These are phyloP conservation scores for Phragmites australis DNA, from an alignment of 176 grass and related monocot genomes.

Conservation along the genomic window DNA sequence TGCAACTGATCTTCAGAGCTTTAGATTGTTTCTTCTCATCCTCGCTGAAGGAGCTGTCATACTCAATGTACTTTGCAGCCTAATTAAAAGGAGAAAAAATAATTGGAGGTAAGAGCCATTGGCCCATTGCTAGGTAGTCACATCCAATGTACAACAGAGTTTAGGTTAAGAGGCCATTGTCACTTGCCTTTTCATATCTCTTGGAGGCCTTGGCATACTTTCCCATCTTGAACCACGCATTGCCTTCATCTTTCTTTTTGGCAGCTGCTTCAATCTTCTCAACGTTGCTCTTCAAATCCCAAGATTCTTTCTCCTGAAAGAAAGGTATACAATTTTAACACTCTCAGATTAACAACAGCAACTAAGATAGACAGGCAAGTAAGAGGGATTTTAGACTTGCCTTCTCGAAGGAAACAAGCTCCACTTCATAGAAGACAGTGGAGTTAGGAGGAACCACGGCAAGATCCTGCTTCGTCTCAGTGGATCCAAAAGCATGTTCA, in stretches of 20 bases:
- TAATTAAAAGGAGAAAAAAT: conserved; percentile 11
- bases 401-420: conserved; percentile 89
- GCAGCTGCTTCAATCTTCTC: conserved; percentile 90
- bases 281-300: conserved; percentile 75
- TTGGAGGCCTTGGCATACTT: conserved; percentile 83
- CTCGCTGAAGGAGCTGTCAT: conserved; percentile 77
- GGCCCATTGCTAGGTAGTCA: too few species aligned
- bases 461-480: conserved; percentile 70
- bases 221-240: conserved; percentile 78
- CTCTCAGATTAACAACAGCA: too few species aligned
- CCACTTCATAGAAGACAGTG: conserved; percentile 74
- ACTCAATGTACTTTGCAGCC: conserved; percentile 74
- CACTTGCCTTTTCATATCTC: conserved; percentile 80
- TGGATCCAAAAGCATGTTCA: conserved; percentile 58
- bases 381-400: not conserved
- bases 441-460: conserved; percentile 65
- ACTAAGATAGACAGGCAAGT: not conserved
- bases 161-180: too few species aligned
- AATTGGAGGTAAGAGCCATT: too few species aligned
- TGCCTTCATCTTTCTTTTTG: conserved; percentile 93
- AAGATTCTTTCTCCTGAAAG: conserved; percentile 86
- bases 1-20: conserved; percentile 62
- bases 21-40: conserved; percentile 86
- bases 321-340: not conserved
- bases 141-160: too few species aligned